A percentile compares a stretch with the other conserved stretches of the same genome.
Conservation (phyloP, 768 basidiomycete genomes). For the Fomitopsis pulvina region DNA sequence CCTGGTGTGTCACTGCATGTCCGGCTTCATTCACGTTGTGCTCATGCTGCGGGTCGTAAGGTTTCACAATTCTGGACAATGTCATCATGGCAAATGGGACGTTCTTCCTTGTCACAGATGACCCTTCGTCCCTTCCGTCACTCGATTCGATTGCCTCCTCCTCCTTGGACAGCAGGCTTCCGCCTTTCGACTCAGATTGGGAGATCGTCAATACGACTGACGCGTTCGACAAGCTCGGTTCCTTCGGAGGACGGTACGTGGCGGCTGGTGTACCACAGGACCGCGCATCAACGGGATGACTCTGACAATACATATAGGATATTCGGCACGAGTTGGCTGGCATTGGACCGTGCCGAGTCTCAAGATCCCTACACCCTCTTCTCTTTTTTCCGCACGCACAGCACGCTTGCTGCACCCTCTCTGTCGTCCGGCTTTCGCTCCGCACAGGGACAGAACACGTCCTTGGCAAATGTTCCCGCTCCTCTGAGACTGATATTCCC, state of each 20-base stretch:
- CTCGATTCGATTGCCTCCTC: constrained; percentile 44
- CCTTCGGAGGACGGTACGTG: constrained; percentile 24
- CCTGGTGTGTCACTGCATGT: constrained; percentile 41
- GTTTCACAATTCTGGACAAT: constrained; percentile 80
- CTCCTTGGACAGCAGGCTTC: constrained; percentile 25
- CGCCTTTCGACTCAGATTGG: constrained; percentile 52
- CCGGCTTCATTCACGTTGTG: background rate
- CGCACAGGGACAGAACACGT: background rate
- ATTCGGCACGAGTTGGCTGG: constrained; percentile 34
- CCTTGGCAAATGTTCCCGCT: constrained; percentile 28
- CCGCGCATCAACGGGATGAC: background rate
- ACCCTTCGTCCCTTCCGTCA: constrained; percentile 52
- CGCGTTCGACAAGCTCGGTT: constrained; percentile 21
- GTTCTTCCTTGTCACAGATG: constrained; percentile 70
- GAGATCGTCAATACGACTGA: constrained; percentile 23
- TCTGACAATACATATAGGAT: constrained; percentile 10
- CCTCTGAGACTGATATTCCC: constrained; percentile 77
- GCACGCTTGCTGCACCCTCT: constrained; percentile 17
- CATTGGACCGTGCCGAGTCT: constrained; percentile 34
- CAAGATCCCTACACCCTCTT: constrained; percentile 67
- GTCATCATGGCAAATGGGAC: constrained; percentile 68
- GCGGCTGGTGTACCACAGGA: background rate
- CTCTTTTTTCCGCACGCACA: constrained; percentile 73
- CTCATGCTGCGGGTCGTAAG: constrained; percentile 30
- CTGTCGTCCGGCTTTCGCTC: constrained; percentile 10